phyloP scores from a whole-genome alignment of 2,329 filamentous ascomycete genomes.

The Ophiocordyceps camponoti-leonardi region DNA sequence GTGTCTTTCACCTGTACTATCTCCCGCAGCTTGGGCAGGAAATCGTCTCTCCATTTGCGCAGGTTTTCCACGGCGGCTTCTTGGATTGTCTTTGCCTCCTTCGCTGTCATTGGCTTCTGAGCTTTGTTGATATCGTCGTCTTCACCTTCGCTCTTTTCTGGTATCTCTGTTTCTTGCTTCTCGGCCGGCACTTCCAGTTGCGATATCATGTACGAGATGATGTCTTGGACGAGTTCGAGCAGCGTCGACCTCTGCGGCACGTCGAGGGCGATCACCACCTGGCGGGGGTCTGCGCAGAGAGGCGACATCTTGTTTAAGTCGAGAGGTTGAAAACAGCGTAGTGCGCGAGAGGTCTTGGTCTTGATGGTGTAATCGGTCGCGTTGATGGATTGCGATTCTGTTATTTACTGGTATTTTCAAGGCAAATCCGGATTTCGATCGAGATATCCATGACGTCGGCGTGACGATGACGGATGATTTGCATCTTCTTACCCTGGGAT shows the following conservation, averaged over 20 bases:
- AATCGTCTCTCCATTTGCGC: conserved; percentile 58
- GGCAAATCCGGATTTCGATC: neutral
- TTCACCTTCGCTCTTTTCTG: conserved; percentile 4
- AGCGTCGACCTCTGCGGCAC: conserved; percentile 32
- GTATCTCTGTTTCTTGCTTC: conserved; percentile 12
- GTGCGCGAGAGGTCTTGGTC: too few relatives aligned
- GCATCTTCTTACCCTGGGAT: too few relatives aligned
- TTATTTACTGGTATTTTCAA: neutral
- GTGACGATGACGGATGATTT: neutral
- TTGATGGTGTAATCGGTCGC: too few relatives aligned
- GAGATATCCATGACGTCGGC: neutral
- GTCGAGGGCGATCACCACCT: conserved; percentile 37
- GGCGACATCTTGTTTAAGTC: conserved; percentile 27
- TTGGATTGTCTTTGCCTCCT: conserved; percentile 18
- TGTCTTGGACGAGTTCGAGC: conserved; percentile 30
- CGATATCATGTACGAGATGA: conserved; percentile 35
- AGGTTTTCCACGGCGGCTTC: conserved; percentile 48
- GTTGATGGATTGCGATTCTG: too few relatives aligned
- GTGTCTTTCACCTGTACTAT: conserved; percentile 37
- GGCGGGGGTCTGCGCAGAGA: conserved; percentile 34
- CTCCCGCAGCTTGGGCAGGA: conserved; percentile 54
- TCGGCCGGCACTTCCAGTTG: conserved; percentile 25
- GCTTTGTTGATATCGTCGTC: conserved; percentile 1
- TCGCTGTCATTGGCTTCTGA: conserved; percentile 1
- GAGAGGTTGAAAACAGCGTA: too few relatives aligned